Conservation (phyloP, 164 flowering plant species). For the Cinnamomum chago region DNA sequence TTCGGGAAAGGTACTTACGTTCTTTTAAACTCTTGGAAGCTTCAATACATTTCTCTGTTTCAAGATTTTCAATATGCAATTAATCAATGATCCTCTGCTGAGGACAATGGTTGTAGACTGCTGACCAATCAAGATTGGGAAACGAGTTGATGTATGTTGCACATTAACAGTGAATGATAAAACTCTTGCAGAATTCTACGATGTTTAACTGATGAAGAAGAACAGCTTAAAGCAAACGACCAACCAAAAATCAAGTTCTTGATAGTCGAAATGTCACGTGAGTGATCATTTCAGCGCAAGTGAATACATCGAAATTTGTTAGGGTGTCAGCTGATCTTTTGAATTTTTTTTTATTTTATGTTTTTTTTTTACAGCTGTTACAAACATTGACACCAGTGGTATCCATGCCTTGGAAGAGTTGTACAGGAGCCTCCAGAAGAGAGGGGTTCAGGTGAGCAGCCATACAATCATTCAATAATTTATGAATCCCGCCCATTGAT, state of each 20-base stretch:
- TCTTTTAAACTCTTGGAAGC: neutral
- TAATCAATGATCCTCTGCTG: no score
- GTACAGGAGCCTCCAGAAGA: constrained; percentile 51
- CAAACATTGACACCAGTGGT: constrained; percentile 88
- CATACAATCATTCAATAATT: neutral
- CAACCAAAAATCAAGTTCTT: constrained; percentile 44
- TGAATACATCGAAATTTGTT: neutral
- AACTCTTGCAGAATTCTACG: constrained; percentile 56
- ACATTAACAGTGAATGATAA: no score
- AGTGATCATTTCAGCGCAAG: constrained; percentile 13
- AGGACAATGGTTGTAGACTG: neutral
- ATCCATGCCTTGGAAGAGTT: constrained; percentile 78
- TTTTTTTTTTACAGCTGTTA: constrained; percentile 54
- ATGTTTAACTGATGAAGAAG: constrained; percentile 76
- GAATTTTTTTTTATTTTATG: constrained; percentile 4
- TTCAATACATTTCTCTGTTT: neutral
- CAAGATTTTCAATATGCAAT: neutral
- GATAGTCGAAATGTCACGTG: constrained; percentile 85
- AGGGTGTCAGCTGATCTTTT: neutral
- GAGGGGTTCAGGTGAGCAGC: constrained; percentile 52
- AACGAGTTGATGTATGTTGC: no score
- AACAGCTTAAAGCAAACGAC: constrained; percentile 24
- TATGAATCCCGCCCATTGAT: no score
- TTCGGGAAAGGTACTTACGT: constrained; percentile 59
- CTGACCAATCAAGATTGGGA: neutral